Evolutionary conservation across 2,329 filamentous ascomycete species (phyloP), one percentile per base, ranked within the genome.

Genomic region (Nannizziopsis barbatae): DNA sequence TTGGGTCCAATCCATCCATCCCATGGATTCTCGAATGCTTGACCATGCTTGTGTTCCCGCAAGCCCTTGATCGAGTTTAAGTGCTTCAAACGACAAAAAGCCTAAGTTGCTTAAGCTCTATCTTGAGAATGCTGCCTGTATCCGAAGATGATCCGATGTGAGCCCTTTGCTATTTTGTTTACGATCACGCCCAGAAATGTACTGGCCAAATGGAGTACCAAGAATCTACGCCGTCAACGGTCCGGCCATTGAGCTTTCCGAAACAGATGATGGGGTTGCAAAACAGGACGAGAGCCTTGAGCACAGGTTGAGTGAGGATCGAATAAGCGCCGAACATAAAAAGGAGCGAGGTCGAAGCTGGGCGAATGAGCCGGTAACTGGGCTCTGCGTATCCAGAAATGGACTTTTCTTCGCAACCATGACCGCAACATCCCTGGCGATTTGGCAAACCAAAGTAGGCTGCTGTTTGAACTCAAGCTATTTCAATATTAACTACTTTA

Each of bases 401-500:
- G 89, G 89, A 36, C 83, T 89, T 59, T 70, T 84, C 53, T 95
- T 98, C 67, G 86, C 86, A 45, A 87, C 87, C 41, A 86, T 95
- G 61, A 95, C 90, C 0, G 71, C 77, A 4, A 85, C 85, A 1
- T 84, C 85, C 10, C 79, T 98, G 64, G 87, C 85, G n/a, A 76
- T 98, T 56, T 98, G 92, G 92, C 92, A 98, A 70, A 90, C 86
- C 48, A 90, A 90, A 76, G 87, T 88, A 74, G 52, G 51, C 15
- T 17, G 18, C 18, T 27, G 45, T 30, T 42, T 15, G 38, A 38
- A 49, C 42, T 39, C 47, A 52, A 18, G 31, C 6, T 14, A 60
- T 62, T 17, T 53, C 60, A 55, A 22, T 52, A 55, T 55, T 62
- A 52, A 62, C 55, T 55, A 51, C 55, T 60, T 47, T 53, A 45